Conservation (phyloP, 163 green algal species). For the Prototheca wickerhamii region DNA sequence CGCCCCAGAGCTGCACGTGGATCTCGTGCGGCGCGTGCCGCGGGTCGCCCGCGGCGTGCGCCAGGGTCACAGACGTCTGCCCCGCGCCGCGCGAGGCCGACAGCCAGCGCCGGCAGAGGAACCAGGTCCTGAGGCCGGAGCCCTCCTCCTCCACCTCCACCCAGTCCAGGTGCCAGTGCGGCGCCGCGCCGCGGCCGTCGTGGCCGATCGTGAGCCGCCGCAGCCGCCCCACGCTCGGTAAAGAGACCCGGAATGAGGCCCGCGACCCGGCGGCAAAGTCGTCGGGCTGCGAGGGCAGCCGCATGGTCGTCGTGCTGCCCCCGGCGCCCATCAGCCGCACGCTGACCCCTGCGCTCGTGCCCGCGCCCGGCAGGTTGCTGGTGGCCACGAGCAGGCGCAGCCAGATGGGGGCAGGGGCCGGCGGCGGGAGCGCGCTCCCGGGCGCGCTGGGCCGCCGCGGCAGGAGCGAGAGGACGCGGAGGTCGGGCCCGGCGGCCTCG, state of each 20-base stretch:
- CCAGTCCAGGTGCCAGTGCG: conserved; percentile 43
- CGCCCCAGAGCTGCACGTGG: background rate
- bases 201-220: conserved; percentile 39
- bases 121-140: conserved; percentile 29
- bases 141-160: conserved; percentile 35
- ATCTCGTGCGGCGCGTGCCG: conserved; percentile 5
- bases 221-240: conserved; percentile 38
- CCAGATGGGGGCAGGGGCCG: background rate
- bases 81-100: conserved; percentile 12
- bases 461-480: no score
- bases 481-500: background rate
- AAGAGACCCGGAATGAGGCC: conserved; percentile 50
- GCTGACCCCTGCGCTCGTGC: conserved; percentile 3
- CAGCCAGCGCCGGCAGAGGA: conserved; percentile 43
- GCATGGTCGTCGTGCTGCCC: conserved; percentile 6
- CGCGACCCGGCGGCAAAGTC: conserved; percentile 51
- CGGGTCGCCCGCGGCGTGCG: conserved; percentile 24
- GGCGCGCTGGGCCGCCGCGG: no score
- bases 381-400: conserved; percentile 47
- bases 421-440: no score
- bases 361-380: conserved; percentile 40
- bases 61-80: conserved; percentile 10
- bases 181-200: conserved; percentile 31
- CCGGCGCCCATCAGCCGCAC: conserved; percentile 9
- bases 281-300: conserved; percentile 12